Evolutionary conservation across 2,329 filamentous ascomycete species (phyloP).

Genomic region (Sclerotinia minor): DNA sequence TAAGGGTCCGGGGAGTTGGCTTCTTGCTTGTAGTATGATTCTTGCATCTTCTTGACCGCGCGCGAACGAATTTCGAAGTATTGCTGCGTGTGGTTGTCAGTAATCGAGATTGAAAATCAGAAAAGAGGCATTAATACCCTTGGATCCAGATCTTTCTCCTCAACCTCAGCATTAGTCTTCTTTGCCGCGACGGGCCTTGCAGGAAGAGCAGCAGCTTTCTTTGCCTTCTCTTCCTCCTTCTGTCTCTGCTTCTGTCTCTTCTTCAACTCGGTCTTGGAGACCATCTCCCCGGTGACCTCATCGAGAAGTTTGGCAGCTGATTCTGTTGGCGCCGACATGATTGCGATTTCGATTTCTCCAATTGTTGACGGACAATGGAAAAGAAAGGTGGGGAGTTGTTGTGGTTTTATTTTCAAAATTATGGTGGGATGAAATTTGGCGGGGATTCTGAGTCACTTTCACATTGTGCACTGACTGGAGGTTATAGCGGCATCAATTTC

Average conservation of each 20-base stretch:
- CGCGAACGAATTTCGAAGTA: conserved; percentile 97
- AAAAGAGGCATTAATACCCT: conserved; percentile 55
- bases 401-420: conserved; percentile 14
- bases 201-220: conserved; percentile 72
- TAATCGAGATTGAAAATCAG: background rate
- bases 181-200: conserved; percentile 60
- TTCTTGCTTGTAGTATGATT: conserved; percentile 62
- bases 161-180: conserved; percentile 51
- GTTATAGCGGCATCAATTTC: background rate
- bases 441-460: conserved; percentile 7
- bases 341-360: conserved; percentile 29
- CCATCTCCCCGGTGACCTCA: conserved; percentile 85
- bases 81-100: conserved; percentile 53
- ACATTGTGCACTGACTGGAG: background rate
- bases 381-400: background rate
- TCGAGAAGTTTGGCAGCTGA: conserved; percentile 62
- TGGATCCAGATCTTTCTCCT: conserved; percentile 73
- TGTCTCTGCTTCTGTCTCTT: conserved; percentile 90
- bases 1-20: conserved; percentile 71
- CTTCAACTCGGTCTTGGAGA: conserved; percentile 89
- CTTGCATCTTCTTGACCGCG: conserved; percentile 62
- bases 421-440: conserved; percentile 11
- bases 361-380: conserved; percentile 4
- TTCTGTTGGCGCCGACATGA: conserved; percentile 39
- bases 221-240: conserved; percentile 83